Conservation (phyloP, 108 stramenopile genomes). For the Aurantiochytrium sp. region DNA sequence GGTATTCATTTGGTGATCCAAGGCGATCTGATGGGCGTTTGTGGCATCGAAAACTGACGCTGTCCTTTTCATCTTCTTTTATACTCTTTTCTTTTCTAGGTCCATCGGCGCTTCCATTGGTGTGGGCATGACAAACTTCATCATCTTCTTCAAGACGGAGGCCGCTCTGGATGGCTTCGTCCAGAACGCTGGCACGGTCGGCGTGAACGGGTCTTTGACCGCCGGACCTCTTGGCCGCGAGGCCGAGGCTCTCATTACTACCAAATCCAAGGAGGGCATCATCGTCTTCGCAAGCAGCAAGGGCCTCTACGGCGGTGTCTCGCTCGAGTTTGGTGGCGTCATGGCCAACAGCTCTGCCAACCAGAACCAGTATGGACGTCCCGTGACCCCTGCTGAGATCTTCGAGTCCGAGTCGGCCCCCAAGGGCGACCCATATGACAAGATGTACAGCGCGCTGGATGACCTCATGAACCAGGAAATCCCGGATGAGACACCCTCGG, state of each 20-base stretch:
- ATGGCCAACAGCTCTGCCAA: background rate
- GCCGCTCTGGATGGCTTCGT: background rate
- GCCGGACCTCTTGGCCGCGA: slow-evolving; percentile 5
- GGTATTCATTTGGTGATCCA: too few relatives aligned
- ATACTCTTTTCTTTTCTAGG: background rate
- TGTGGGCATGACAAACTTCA: background rate
- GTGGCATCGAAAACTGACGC: background rate
- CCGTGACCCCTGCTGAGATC: background rate
- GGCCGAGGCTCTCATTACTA: background rate
- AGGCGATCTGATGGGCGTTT: too few relatives aligned
- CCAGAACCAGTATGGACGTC: background rate
- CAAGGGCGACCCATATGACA: background rate
- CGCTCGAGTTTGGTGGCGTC: background rate
- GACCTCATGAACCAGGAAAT: background rate
- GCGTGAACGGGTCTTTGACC: background rate
- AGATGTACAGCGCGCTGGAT: background rate
- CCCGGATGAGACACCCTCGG: background rate
- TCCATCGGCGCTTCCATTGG: background rate
- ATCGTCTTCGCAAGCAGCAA: background rate
- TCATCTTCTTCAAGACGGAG: slow-evolving; percentile 17
- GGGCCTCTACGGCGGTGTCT: slow-evolving; percentile 14
- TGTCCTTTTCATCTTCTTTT: background rate
- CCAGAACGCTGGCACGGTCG: background rate
- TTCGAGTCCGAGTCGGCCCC: background rate
- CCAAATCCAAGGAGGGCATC: background rate